Evolutionary conservation across 2,329 filamentous ascomycete genomes (phyloP), one percentile per base, ranked within the genome.

Genomic region (Knufia fluminis): DNA sequence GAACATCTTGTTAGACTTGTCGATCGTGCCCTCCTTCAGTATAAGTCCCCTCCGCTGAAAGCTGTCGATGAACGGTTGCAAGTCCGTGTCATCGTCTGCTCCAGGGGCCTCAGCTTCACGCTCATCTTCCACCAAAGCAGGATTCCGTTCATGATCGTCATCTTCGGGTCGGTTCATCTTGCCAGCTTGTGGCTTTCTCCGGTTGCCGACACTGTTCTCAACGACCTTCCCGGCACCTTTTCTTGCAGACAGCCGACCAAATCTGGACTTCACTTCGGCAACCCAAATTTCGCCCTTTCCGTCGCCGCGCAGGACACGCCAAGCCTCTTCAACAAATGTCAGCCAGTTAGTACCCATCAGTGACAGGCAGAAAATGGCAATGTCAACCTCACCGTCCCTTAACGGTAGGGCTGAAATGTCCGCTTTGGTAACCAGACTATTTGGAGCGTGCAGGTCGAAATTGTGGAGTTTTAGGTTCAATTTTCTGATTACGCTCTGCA

Each of bases 291-390:
- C 92, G 58, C 92, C 70, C 54, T 71, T 71, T 26, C 70, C 92
- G 63, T 92, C 91, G 78, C 89, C 90, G 62, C 88, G 84, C 54
- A 98, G 77, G 46, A 97, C 76, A 48, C 92, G 83, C 72, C 88
- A 94, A 12, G 91, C 91, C 71, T 98, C 92, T 69, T 97, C 92
- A 61, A 98, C 79, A 65, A 98, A 97, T 60, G 88, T 83, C 47
- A 94, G 78, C 91, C 92, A 98, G 71, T 98, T 98, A 49, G 92
- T 98, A 62, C 92, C 92, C 92, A 98, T 98, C 52, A 98, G 79
- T 44, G 91, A 92, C 26, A 98, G 77, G 67, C 92, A 98, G 73
- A 97, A 97, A 58, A 98, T 83, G 43, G 86, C 86, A 3, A 98
- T 76, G 66, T 98, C 89, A 53, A 89, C 82, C 54, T 78, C 81